These are phyloP conservation scores for Fusarium sulawesiense DNA, from an alignment of 2,329 filamentous ascomycete species.

Conservation along the genomic window DNA sequence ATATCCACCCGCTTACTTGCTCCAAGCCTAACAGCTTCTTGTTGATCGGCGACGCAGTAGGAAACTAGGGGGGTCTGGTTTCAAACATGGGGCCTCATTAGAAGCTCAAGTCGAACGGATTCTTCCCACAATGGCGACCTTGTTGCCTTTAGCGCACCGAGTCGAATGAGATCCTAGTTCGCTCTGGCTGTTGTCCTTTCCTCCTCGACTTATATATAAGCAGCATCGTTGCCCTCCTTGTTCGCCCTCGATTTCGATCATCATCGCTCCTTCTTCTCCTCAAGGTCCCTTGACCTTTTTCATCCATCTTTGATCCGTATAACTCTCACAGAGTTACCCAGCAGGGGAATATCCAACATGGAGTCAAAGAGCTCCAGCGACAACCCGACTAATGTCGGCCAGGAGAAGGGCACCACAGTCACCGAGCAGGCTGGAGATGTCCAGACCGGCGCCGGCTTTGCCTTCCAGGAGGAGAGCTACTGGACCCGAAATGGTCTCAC, in stretches of 20 bases:
- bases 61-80: conserved; percentile 21
- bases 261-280: conserved; percentile 24
- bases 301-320: conserved; percentile 22
- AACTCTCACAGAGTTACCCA: conserved; percentile 8
- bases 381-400: conserved; percentile 38
- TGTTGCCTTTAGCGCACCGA: conserved; percentile 1
- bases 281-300: conserved; percentile 33
- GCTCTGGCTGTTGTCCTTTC: conserved; percentile 8
- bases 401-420: conserved; percentile 38
- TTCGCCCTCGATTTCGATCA: conserved; percentile 8
- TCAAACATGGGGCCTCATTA: conserved; percentile 12
- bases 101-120: conserved; percentile 14
- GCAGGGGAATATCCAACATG: conserved; percentile 34
- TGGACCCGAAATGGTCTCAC: conserved; percentile 45
- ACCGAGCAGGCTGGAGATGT: conserved; percentile 35
- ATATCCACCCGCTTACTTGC: conserved; percentile 23
- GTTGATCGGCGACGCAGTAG: conserved; percentile 28
- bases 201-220: conserved; percentile 34
- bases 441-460: conserved; percentile 32
- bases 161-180: conserved; percentile 11
- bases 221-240: conserved; percentile 22
- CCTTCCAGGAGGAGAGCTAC: conserved; percentile 37
- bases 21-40: conserved; percentile 10
- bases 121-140: conserved; percentile 14
- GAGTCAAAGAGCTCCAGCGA: conserved; percentile 35